Evolutionary conservation across 495 filamentous ascomycete species (phyloP).

Genomic region (Hyaloscypha bicolor): DNA sequence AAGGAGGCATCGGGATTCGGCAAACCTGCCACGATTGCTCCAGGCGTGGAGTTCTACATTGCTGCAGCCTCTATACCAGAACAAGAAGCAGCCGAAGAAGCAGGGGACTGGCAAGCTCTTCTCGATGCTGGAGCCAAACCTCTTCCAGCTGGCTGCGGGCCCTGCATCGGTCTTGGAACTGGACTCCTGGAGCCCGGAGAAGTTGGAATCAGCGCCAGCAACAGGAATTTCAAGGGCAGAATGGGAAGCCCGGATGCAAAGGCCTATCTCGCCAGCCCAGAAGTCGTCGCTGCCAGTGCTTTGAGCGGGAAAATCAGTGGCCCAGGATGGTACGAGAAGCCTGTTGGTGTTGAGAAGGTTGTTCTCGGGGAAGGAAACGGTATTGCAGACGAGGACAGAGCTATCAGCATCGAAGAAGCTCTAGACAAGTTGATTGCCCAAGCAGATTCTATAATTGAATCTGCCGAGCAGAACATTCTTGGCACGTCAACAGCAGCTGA

Average conservation of each 20-base stretch:
- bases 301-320: constrained; percentile 75
- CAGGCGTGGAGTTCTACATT: constrained; percentile 86
- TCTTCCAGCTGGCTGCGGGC: constrained; percentile 80
- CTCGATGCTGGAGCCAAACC: constrained; percentile 77
- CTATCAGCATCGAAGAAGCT: constrained; percentile 64
- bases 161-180: constrained; percentile 87
- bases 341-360: constrained; percentile 66
- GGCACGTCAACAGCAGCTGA: constrained; percentile 31
- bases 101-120: constrained; percentile 86
- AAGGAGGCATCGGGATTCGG: constrained; percentile 67
- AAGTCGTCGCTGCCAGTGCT: constrained; percentile 90
- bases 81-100: constrained; percentile 75
- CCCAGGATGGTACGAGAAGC: constrained; percentile 78
- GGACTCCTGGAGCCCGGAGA: constrained; percentile 84
- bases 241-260: constrained; percentile 85
- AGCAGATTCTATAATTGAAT: constrained; percentile 63
- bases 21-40: constrained; percentile 71
- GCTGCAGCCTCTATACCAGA: constrained; percentile 84
- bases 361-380: constrained; percentile 73
- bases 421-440: constrained; percentile 69
- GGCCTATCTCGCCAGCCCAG: constrained; percentile 87
- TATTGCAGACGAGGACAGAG: constrained; percentile 58
- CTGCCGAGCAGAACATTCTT: constrained; percentile 45
- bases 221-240: constrained; percentile 92
- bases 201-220: constrained; percentile 85